Evolutionary conservation across 768 basidiomycete species (phyloP), one percentile per base, ranked within the genome.

Genomic region (Clavaria fumosa): DNA sequence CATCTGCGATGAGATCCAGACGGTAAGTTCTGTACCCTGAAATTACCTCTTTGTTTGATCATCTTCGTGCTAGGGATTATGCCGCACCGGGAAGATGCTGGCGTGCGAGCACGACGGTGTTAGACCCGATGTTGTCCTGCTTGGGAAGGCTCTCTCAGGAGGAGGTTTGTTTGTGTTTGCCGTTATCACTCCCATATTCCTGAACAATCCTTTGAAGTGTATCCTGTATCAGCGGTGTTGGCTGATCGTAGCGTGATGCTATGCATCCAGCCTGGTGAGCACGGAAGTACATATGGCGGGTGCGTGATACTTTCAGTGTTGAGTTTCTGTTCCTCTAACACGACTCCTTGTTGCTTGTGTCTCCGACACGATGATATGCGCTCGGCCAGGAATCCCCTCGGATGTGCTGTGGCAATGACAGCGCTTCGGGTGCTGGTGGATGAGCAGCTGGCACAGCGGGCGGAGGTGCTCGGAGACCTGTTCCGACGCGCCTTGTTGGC

Each of bases 1-100:
- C 23, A 97, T 99, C 51, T 91, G 88, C 47, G 95, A 99, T 47
- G 95, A 99, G 57, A 90, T 99, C 44, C 95, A 99, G 59, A 97
- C 95, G 28, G 85, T 85, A 39, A 39, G 63, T 49, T 14, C 14
- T 31, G 7, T 44, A 38, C 27, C 12, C n/a, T 34, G 14, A 7
- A 22, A 14, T 39, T 24, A n/a, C n/a, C n/a, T 22, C 38, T 43
- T 18, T 34, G 23, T 18, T 15, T 35, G 32, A 23, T 38, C 12
- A 24, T 30, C 19, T 37, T 26, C 37, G 17, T 35, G 27, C 27
- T 50, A 86, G 75, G 93, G 93, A 28, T 64, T 99, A 20, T 82
- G 83, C 45, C 69, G 93, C 30, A 96, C 93, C 0, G 93, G 93
- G 26, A 90, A 83, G 67, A 74, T 96, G 77, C 74, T 97, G 33